phyloP scores from a whole-genome alignment of 257 asterid genomes.

The Nicotiana benthamiana region DNA sequence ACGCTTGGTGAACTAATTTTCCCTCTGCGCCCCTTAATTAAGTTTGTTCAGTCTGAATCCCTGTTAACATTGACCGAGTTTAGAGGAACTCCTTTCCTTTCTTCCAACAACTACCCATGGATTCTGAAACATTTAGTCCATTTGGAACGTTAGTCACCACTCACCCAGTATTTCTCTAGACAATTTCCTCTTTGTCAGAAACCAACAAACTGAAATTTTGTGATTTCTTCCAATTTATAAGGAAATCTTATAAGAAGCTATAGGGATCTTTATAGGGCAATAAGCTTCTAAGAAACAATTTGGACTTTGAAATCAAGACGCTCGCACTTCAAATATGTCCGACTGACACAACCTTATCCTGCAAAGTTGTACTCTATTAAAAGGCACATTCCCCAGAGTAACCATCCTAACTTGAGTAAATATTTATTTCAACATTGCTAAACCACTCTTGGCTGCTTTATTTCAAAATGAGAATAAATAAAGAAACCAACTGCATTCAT shows the following conservation, averaged over 20 bases:
- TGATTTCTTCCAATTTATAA: neutral
- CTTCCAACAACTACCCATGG: neutral
- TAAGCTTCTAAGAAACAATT: neutral
- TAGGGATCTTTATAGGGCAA: neutral
- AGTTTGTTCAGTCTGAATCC: neutral
- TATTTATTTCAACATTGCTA: neutral
- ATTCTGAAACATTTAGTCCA: neutral
- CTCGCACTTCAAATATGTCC: neutral
- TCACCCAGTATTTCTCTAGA: neutral
- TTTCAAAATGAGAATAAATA: neutral
- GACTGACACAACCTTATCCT: neutral
- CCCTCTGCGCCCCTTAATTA: neutral
- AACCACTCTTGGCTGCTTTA: neutral
- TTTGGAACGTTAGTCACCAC: neutral
- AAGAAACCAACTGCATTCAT: neutral
- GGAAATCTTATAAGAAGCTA: neutral
- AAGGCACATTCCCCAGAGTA: neutral
- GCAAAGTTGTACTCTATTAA: neutral
- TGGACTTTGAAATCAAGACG: neutral
- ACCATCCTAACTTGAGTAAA: slow-evolving; percentile 1
- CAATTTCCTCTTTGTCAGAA: neutral
- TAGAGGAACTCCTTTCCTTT: neutral
- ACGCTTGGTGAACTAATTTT: neutral
- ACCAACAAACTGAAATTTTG: neutral
- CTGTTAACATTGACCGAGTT: neutral